Percentiles rank a stretch among this genome's conserved stretches.
Conservation (phyloP, 1,284 basidiomycete genomes). For the Naganishia sp. region DNA sequence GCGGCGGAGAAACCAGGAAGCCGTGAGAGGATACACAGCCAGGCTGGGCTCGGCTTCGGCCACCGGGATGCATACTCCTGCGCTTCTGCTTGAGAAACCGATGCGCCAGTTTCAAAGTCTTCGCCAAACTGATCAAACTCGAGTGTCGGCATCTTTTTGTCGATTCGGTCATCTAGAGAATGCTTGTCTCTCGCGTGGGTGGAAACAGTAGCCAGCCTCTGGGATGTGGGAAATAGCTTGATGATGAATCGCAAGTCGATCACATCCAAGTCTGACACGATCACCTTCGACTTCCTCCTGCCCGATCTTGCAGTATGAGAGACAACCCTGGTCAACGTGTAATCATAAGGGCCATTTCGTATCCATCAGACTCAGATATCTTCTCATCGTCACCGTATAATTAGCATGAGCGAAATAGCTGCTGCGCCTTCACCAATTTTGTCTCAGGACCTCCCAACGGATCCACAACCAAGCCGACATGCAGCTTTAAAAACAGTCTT, state of each 20-base stretch:
- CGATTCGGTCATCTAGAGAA: no score
- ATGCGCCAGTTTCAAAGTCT: not conserved
- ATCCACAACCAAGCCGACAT: not conserved
- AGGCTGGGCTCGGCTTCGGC: not conserved
- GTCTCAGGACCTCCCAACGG: not conserved
- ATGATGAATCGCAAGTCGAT: constrained; percentile 12
- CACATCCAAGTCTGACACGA: not conserved
- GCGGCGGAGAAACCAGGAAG: constrained; percentile 1
- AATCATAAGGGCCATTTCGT: no score
- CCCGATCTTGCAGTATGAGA: no score
- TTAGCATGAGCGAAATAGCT: not conserved
- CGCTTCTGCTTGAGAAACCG: no score
- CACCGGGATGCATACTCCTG: no score
- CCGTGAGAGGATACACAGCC: not conserved
- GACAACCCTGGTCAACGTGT: no score
- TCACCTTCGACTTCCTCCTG: not conserved
- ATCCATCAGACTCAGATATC: not conserved
- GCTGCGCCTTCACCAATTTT: no score
- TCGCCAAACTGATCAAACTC: not conserved
- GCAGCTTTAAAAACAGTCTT: constrained; percentile 13
- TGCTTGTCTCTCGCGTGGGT: not conserved
- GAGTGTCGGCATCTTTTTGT: not conserved
- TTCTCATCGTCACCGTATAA: not conserved
- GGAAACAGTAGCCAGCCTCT: not conserved
- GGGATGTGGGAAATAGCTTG: not conserved